Conservation (phyloP, 768 basidiomycete genomes). For the Psilocybe cubensis region DNA sequence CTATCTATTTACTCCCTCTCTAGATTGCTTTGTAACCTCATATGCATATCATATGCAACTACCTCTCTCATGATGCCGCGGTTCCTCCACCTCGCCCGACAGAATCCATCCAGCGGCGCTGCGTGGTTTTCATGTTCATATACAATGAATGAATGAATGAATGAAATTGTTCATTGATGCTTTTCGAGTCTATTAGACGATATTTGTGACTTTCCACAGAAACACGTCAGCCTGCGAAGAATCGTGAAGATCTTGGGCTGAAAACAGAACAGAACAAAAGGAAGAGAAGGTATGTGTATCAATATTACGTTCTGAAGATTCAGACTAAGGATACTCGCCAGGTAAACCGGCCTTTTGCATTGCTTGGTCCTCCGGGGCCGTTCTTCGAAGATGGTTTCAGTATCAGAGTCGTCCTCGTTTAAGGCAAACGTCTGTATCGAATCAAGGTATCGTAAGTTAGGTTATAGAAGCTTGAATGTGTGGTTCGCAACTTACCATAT, state of each 20-base stretch:
- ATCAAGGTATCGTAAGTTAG: too few species aligned
- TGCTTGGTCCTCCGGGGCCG: background rate
- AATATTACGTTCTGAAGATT: too few species aligned
- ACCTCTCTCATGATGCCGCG: background rate
- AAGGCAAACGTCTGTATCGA: slow-evolving; percentile 5
- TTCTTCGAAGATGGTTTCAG: slow-evolving; percentile 22
- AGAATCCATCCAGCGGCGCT: background rate
- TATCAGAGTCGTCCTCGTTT: slow-evolving; percentile 21
- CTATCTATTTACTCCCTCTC: background rate
- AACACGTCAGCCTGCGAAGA: background rate
- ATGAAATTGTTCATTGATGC: background rate
- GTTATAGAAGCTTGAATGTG: too few species aligned
- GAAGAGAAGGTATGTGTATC: too few species aligned
- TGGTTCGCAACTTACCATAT: slow-evolving; percentile 12
- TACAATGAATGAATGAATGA: background rate
- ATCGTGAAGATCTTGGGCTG: background rate
- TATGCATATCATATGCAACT: background rate
- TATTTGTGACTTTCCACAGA: background rate
- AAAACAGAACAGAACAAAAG: too few species aligned
- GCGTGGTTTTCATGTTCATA: background rate
- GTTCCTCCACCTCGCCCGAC: background rate
- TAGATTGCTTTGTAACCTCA: background rate
- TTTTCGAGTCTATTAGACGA: background rate
- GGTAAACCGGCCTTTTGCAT: background rate
- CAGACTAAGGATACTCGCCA: background rate